These are phyloP conservation scores for Gossypium schwendimanii DNA, from an alignment of 441 rosid species.

Conservation along the genomic window DNA sequence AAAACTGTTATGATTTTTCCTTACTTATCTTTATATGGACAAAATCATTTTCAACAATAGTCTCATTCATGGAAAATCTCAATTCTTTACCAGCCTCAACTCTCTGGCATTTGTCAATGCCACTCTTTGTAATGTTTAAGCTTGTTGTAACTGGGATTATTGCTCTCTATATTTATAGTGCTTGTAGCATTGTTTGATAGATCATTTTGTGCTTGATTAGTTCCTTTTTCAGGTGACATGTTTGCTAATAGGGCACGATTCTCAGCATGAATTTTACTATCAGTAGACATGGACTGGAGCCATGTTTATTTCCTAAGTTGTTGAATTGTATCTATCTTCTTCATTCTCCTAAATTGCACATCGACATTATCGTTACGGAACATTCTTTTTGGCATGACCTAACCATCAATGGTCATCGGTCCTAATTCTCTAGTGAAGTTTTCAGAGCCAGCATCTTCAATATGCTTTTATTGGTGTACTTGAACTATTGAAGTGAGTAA, in stretches of 20 bases:
- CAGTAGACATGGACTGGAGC: conserved; percentile 39
- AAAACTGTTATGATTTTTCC: conserved; percentile 6
- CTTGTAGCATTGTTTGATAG: conserved; percentile 22
- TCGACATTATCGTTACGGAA: conserved; percentile 16
- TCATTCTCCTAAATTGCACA: conserved; percentile 12
- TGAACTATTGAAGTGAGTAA: conserved; percentile 1
- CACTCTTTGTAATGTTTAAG: conserved; percentile 26
- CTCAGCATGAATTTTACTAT: conserved; percentile 72
- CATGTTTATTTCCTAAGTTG: conserved; percentile 27
- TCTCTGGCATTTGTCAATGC: conserved; percentile 35
- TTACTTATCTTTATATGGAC: conserved; percentile 37
- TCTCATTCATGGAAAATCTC: conserved; percentile 74
- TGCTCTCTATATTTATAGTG: conserved; percentile 22
- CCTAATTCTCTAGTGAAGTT: conserved; percentile 8
- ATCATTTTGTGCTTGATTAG: conserved; percentile 67
- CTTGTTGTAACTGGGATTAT: conserved; percentile 21
- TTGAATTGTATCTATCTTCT: conserved; percentile 20
- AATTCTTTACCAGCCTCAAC: conserved; percentile 68
- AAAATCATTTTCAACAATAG: conserved; percentile 36
- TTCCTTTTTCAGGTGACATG: conserved; percentile 80
- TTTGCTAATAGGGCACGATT: conserved; percentile 46
- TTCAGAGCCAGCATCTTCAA: conserved; percentile 9
- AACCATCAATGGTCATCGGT: neutral
- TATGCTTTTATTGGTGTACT: conserved; percentile 11
- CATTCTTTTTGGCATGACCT: conserved; percentile 16